A percentile compares a stretch with the other conserved stretches of the same genome.
phyloP scores from a whole-genome alignment of 345 rosid genomes.

The Ceriops zippeliana region DNA sequence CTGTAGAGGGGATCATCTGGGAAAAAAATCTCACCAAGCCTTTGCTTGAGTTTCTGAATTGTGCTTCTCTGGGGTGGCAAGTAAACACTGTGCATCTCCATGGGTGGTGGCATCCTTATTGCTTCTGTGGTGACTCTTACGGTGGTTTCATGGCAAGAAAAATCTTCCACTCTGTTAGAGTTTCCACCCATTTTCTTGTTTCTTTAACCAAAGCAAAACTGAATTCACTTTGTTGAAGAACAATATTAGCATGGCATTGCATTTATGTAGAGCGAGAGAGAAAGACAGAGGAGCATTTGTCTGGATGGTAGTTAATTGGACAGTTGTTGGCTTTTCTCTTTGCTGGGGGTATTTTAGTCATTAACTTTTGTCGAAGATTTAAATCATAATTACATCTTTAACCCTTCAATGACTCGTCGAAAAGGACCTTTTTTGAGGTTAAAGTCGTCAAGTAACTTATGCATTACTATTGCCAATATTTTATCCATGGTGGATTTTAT shows the following conservation, averaged over 20 bases:
- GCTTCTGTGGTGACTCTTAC: constrained; percentile 13
- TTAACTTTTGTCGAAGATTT: not conserved
- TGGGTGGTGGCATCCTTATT: constrained; percentile 21
- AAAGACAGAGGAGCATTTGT: constrained; percentile 7
- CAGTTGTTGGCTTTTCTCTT: not conserved
- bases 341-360: constrained; percentile 14
- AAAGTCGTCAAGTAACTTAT: too few species aligned
- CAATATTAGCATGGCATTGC: not conserved
- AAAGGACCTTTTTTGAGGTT: too few species aligned
- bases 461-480: too few species aligned
- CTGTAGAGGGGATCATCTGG: constrained; percentile 89
- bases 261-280: constrained; percentile 28
- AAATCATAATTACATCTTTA: not conserved
- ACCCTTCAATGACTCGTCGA: too few species aligned
- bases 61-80: constrained; percentile 64
- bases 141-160: constrained; percentile 27
- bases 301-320: constrained; percentile 18
- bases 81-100: constrained; percentile 67
- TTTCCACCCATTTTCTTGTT: constrained; percentile 34
- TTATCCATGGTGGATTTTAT: too few species aligned
- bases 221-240: constrained; percentile 19
- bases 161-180: constrained; percentile 50
- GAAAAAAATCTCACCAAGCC: constrained; percentile 71
- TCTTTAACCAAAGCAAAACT: not conserved
- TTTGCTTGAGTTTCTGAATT: constrained; percentile 56